Base-by-base conservation (phyloP, 164 flowering plant genomes). In the Pachysandra terminalis region DNA sequence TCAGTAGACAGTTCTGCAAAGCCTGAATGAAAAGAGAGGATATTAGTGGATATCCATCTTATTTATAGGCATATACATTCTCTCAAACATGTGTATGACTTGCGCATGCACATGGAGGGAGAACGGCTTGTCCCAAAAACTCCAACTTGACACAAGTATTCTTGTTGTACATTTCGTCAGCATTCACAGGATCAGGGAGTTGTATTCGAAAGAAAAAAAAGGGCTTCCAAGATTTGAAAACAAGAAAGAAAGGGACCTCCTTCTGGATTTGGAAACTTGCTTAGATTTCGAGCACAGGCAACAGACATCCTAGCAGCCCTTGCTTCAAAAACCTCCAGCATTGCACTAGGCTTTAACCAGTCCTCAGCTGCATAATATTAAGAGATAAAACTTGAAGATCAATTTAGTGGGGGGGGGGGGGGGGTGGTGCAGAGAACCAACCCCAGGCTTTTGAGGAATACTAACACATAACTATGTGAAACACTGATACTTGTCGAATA, bases 281-380 rank as follows among this genome's bases (percentile, higher is more conserved):
- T 78, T 55, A 96, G 80, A 52, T 77, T 85, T 78, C 79, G 80
- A 65, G 97, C 98, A 84, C 93, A 87, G 8, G 86, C 79, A 76
- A 91, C 87, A 64, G 91, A 79, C 86, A 93, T 82, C 81, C 96
- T 87, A 71, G 74, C 68, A 65, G 98, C 83, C 73, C 99, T 88
- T 60, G 98, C 89, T 80, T 93, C 96, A 83, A 90, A 96, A 24
- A 89, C 95, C 78, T 87, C 95, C 71, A 93, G 17, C 61, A 93
- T 66, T 19, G 79, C 73, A 62, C 69, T 70, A 59, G 91, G 95
- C 56, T 86, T 88, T 69, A 86, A 73, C 97, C 98, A 96, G 77
- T 90, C 96, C 76, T 85, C 93, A 75, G 90, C 99, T 93, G 93
- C 72, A 74, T 32, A 19, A 65, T 5, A 55, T 41, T 56, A 37